A percentile compares a stretch with the other conserved stretches of the same genome.
Evolutionary conservation across 2,329 filamentous ascomycete species (phyloP).

Genomic region (Colletotrichum acutatum): DNA sequence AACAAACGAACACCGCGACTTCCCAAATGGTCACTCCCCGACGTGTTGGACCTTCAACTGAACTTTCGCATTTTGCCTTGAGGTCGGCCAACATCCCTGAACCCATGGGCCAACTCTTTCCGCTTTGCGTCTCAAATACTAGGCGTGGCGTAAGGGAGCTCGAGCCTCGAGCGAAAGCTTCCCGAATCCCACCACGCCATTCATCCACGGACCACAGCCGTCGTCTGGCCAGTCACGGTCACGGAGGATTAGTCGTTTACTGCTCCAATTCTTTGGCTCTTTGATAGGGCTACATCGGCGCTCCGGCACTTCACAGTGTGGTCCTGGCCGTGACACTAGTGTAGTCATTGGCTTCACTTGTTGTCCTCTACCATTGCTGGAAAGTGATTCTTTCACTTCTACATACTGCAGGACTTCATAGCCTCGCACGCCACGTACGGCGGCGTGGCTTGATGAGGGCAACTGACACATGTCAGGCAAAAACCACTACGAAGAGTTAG

Average conservation of each 20-base stretch:
- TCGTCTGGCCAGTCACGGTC: conserved; percentile 2
- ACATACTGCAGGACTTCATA: not conserved
- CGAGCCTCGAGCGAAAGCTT: conserved; percentile 26
- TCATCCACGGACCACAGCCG: not conserved
- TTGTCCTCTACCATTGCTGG: not conserved
- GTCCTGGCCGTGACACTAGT: conserved; percentile 4
- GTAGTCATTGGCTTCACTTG: not conserved
- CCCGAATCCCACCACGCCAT: conserved; percentile 20
- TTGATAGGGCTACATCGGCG: conserved; percentile 7
- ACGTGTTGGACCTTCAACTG: conserved; percentile 34
- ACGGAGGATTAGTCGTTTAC: not conserved
- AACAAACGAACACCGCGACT: not conserved
- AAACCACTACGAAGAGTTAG: conserved; percentile 12
- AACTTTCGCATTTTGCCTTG: conserved; percentile 24
- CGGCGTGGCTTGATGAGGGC: not conserved
- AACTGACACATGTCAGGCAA: conserved; percentile 29
- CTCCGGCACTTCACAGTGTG: not conserved
- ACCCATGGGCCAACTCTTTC: conserved; percentile 19
- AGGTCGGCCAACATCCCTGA: conserved; percentile 25
- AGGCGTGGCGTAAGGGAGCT: conserved; percentile 13
- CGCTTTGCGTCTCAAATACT: conserved; percentile 15
- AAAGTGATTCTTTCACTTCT: not conserved
- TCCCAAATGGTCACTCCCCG: conserved; percentile 19
- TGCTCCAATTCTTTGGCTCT: conserved; percentile 1
- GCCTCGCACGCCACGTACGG: not conserved